Conservation (phyloP, 1,284 basidiomycete species). For the Mycosarcoma mackinlayi region DNA sequence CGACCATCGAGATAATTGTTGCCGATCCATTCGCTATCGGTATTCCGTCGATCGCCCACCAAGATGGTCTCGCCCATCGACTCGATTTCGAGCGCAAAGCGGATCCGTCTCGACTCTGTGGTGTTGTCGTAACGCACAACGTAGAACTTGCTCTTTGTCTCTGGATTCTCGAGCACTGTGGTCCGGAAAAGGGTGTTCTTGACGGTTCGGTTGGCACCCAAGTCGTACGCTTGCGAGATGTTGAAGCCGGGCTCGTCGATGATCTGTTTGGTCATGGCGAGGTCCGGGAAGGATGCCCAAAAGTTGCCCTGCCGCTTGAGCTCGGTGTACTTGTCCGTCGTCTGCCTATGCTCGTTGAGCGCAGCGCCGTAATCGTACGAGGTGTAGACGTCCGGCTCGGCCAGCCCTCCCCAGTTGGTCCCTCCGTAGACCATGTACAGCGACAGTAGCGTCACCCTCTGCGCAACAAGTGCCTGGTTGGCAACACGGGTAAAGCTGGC, state of each 20-base stretch:
- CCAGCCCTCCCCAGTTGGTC: slow-evolving; percentile 74
- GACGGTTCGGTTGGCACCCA: slow-evolving; percentile 11
- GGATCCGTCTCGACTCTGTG: slow-evolving; percentile 32
- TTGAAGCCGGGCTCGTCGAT: slow-evolving; percentile 23
- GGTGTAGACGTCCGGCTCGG: slow-evolving; percentile 49
- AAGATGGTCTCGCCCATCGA: slow-evolving; percentile 30
- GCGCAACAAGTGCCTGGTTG: slow-evolving; percentile 35
- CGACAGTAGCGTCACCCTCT: slow-evolving; percentile 65
- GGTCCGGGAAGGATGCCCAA: slow-evolving; percentile 44
- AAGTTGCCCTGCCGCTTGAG: slow-evolving; percentile 51
- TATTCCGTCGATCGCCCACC: slow-evolving; percentile 5
- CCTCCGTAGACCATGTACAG: slow-evolving; percentile 79
- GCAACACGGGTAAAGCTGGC: slow-evolving; percentile 45
- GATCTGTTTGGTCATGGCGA: slow-evolving; percentile 43
- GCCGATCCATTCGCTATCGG: not conserved
- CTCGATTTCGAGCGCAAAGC: slow-evolving; percentile 32
- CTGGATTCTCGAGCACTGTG: slow-evolving; percentile 37
- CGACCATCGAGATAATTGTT: slow-evolving; percentile 35
- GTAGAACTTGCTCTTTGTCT: slow-evolving; percentile 72
- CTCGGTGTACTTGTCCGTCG: slow-evolving; percentile 49
- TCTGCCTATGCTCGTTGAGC: slow-evolving; percentile 45
- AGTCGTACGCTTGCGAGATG: slow-evolving; percentile 18
- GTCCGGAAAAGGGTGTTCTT: slow-evolving; percentile 14
- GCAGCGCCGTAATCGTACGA: slow-evolving; percentile 70
- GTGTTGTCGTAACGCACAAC: slow-evolving; percentile 74